Evolutionary conservation across 371 early-diverging fungal genomes (phyloP).

Genomic region (Mucor piriformis): DNA sequence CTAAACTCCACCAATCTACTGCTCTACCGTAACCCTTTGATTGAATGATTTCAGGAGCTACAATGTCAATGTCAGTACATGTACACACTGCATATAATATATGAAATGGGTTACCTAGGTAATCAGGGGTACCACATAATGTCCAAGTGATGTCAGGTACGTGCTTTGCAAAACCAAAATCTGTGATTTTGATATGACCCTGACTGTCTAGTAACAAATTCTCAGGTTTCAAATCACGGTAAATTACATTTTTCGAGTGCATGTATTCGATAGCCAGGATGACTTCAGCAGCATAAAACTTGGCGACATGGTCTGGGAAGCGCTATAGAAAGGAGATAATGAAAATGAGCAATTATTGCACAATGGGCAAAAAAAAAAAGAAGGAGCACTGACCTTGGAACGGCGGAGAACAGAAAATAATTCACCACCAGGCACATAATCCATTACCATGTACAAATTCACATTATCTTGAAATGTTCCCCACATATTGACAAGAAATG

Average conservation of each 20-base stretch:
- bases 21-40: constrained; percentile 92
- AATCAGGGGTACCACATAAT: constrained; percentile 99
- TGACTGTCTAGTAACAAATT: constrained; percentile 83
- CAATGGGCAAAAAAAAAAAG: too few species aligned
- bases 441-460: constrained; percentile 95
- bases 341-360: background rate
- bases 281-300: constrained; percentile 82
- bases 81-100: background rate
- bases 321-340: constrained; percentile 46
- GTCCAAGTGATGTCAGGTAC: constrained; percentile 96
- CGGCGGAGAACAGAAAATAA: constrained; percentile 83
- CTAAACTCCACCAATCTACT: constrained; percentile 99
- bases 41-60: constrained; percentile 96
- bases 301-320: constrained; percentile 89
- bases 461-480: constrained; percentile 90
- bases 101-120: constrained; percentile 56
- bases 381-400: constrained; percentile 54
- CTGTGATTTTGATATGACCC: constrained; percentile 98
- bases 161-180: constrained; percentile 98
- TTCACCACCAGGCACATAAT: constrained; percentile 95
- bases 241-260: constrained; percentile 89
- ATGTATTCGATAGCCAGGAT: constrained; percentile 83
- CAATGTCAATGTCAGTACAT: background rate
- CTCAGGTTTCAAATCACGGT: constrained; percentile 94
- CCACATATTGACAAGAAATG: constrained; percentile 93